A percentile compares a stretch with the other conserved stretches of the same genome.
These are phyloP conservation scores for Lipomyces lipofer DNA, from an alignment of 805 yeast species.

Conservation along the genomic window DNA sequence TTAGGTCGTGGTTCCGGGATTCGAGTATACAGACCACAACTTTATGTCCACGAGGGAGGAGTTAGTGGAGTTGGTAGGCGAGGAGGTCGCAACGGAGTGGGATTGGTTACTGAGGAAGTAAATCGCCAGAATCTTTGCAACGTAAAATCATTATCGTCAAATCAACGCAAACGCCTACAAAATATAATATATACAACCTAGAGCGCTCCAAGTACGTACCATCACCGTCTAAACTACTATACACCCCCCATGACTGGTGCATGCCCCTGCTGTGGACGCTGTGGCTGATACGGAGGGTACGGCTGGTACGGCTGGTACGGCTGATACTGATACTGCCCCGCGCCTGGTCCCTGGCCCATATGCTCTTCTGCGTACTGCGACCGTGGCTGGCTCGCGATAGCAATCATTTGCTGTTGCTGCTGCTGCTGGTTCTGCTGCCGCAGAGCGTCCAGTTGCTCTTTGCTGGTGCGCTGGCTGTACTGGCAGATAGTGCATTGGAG, in stretches of 20 bases:
- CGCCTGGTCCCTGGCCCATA: constrained; percentile 13
- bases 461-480: constrained; percentile 3
- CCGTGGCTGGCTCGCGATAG: constrained; percentile 3
- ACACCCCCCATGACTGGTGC: background rate
- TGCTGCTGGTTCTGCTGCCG: constrained; percentile 1
- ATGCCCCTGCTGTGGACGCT: background rate
- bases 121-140: background rate
- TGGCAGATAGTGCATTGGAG: constrained; percentile 25
- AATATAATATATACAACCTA: background rate
- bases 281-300: constrained; percentile 7
- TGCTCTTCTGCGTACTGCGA: constrained; percentile 9
- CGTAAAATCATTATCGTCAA: background rate
- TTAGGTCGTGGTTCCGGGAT: constrained; percentile 64
- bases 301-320: constrained; percentile 1
- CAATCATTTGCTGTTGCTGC: constrained; percentile 4
- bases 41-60: constrained; percentile 43
- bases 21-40: constrained; percentile 55
- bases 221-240: too few species aligned
- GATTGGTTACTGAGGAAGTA: constrained; percentile 42
- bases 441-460: constrained; percentile 12
- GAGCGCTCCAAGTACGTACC: too few species aligned
- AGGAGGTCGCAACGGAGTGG: constrained; percentile 41
- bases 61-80: constrained; percentile 42
- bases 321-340: constrained; percentile 14
- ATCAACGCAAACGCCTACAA: background rate